phyloP scores from a whole-genome alignment of 495 filamentous ascomycete species.

The Viridothelium virens region DNA sequence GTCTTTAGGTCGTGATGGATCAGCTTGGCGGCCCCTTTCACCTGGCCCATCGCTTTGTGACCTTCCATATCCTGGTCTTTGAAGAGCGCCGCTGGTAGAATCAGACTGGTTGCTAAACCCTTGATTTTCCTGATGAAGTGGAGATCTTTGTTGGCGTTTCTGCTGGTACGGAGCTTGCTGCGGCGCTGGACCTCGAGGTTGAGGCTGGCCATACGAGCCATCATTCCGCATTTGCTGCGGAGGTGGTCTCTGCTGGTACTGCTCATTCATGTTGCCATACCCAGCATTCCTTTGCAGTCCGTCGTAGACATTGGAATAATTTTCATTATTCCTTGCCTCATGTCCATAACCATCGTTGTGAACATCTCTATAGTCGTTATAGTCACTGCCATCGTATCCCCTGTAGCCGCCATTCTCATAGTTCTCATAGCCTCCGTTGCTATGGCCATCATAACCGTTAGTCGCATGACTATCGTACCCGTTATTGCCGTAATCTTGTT shows the following conservation, averaged over 20 bases:
- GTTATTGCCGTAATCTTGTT: slow-evolving; percentile 14
- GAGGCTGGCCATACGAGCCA: background rate
- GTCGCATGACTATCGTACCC: slow-evolving; percentile 3
- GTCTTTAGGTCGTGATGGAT: background rate
- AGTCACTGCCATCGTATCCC: background rate
- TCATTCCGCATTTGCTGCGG: slow-evolving; percentile 7
- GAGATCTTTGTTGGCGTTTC: slow-evolving; percentile 8
- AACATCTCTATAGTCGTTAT: slow-evolving; percentile 13
- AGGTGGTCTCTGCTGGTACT: slow-evolving; percentile 18
- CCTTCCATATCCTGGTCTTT: slow-evolving; percentile 10
- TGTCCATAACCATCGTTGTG: background rate
- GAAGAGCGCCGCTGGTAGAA: background rate
- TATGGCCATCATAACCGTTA: background rate
- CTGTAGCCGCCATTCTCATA: slow-evolving; percentile 5
- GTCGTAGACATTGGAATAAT: background rate
- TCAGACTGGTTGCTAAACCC: background rate
- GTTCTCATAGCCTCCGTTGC: background rate
- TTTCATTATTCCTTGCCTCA: background rate
- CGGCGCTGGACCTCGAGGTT: background rate
- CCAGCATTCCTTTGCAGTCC: background rate
- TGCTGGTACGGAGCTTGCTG: slow-evolving; percentile 1
- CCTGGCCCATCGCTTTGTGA: slow-evolving; percentile 5
- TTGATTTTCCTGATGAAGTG: slow-evolving; percentile 13
- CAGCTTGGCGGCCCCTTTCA: background rate
- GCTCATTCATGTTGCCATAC: slow-evolving; percentile 18